phyloP scores from a whole-genome alignment of 768 basidiomycete genomes.

The Terana coerulea region DNA sequence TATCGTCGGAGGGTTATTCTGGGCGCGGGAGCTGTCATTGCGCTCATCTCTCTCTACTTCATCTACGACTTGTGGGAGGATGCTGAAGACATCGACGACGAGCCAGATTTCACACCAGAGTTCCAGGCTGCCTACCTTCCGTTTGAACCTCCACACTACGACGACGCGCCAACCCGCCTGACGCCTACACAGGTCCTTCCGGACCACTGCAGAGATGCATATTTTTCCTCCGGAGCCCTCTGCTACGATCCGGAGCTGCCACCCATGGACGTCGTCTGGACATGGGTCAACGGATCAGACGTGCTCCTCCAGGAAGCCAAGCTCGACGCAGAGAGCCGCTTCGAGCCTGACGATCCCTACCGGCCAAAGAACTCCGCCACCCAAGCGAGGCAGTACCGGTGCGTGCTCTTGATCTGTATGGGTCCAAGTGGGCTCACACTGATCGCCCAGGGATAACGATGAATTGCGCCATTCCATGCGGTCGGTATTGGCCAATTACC shows the following conservation, averaged over 20 bases:
- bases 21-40: slow-evolving; percentile 13
- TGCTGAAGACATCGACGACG: slow-evolving; percentile 7
- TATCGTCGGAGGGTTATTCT: slow-evolving; percentile 15
- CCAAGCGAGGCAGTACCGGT: slow-evolving; percentile 23
- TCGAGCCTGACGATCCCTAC: slow-evolving; percentile 19
- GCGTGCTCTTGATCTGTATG: too few species aligned
- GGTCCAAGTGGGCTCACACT: too few species aligned
- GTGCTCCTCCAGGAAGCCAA: slow-evolving; percentile 18
- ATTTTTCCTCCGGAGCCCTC: slow-evolving; percentile 16
- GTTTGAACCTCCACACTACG: slow-evolving; percentile 14
- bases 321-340: slow-evolving; percentile 12
- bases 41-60: slow-evolving; percentile 15
- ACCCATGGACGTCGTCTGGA: slow-evolving; percentile 28
- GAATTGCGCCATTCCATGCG: slow-evolving; percentile 35
- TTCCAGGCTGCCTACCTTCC: slow-evolving; percentile 21
- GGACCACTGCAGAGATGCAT: slow-evolving; percentile 19
- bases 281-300: slow-evolving; percentile 32
- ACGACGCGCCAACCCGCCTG: slow-evolving; percentile 10
- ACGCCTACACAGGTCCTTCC: slow-evolving; percentile 19
- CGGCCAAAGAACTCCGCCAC: slow-evolving; percentile 16
- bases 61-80: slow-evolving; percentile 11
- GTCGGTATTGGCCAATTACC: slow-evolving; percentile 29
- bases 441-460: slow-evolving; percentile 30
- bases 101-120: background rate
- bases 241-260: slow-evolving; percentile 14